Evolutionary conservation across 352 stramenopile genomes (phyloP).

Genomic region (Elongisporangium senticosum): DNA sequence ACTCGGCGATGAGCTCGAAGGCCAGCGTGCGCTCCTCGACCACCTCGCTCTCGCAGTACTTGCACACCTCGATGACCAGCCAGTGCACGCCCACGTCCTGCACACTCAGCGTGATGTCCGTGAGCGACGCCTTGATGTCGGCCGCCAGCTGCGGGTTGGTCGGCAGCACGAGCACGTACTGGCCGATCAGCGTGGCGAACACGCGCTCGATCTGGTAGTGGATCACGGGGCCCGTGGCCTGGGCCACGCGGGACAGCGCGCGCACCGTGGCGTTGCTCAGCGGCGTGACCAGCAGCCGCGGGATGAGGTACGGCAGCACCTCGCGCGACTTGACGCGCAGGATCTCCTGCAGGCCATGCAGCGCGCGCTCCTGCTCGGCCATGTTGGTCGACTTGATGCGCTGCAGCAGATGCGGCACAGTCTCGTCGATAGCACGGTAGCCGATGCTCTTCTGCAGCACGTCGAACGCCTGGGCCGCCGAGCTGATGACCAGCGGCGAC

Average conservation of each 20-base stretch:
- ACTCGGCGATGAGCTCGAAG: conserved; percentile 89
- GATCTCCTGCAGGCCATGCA: conserved; percentile 98
- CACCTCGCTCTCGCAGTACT: conserved; percentile 91
- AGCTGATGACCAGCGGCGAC: conserved; percentile 80
- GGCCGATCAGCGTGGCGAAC: conserved; percentile 77
- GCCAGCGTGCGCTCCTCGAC: conserved; percentile 82
- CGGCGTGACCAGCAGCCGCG: conserved; percentile 90
- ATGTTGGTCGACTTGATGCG: conserved; percentile 79
- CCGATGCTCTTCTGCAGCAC: conserved; percentile 95
- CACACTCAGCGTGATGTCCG: conserved; percentile 77
- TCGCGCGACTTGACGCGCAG: conserved; percentile 94
- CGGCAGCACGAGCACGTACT: conserved; percentile 53
- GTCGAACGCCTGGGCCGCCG: conserved; percentile 96
- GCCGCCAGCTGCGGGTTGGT: conserved; percentile 36
- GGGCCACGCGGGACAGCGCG: conserved; percentile 90
- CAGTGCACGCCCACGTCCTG: conserved; percentile 90
- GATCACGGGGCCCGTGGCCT: conserved; percentile 91
- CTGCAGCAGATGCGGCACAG: conserved; percentile 95
- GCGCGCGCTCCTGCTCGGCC: conserved; percentile 77
- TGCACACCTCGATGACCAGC: conserved; percentile 93
- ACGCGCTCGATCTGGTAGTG: conserved; percentile 96
- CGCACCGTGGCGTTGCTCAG: conserved; percentile 87
- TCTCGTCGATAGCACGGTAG: conserved; percentile 94
- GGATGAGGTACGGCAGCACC: conserved; percentile 97
- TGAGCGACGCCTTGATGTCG: conserved; percentile 71